Base-by-base conservation (phyloP, 129 eudicot species). In the Lactuca sativa region DNA sequence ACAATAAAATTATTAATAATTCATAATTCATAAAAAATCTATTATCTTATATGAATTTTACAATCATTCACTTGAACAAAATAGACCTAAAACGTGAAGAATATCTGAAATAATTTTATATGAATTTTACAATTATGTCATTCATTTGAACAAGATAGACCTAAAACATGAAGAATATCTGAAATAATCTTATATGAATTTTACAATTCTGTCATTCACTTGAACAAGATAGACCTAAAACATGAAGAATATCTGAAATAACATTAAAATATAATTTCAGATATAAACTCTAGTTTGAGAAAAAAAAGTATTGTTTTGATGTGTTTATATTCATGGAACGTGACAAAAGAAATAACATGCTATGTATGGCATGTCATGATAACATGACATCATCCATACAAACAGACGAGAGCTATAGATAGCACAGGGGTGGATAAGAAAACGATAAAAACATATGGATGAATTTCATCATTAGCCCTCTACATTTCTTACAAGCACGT, bases 361-460 rank as follows among this genome's bases (percentile, higher is more conserved):
- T n/a, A 70, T 69, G 74, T 55, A 69, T 40, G 8, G 2, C 44
- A 40, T 40, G 44, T 5, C 8, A 40, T 5, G 9, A 40, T 40
- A 69, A 56, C 59, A 71, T 43, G 75, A 71, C 67, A 13, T 71
- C 67, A 43, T n/a, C 33, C 44, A 44, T 71, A 58, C 75, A 71
- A 44, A 70, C 58, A 47, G 57, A 70, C 75, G 66, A 17, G 48
- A 25, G 66, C 16, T 40, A 41, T 56, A 25, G 49, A 47, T 12
- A 12, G 15, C 52, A 47, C 52, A 31, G 38, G 12, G 16, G 32
- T 57, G 43, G 21, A 70, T 56, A 31, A 31, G 40, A 41, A 12
- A 30, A 57, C 74, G 74, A 57, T 44, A 31, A 25, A 14, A 53
- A 69, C 7, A 38, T 38, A 1, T 43, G 1, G n/a, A 9, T 14